phyloP scores from a whole-genome alignment of 148 eudicot species.

The Tetragonia tetragonoides region DNA sequence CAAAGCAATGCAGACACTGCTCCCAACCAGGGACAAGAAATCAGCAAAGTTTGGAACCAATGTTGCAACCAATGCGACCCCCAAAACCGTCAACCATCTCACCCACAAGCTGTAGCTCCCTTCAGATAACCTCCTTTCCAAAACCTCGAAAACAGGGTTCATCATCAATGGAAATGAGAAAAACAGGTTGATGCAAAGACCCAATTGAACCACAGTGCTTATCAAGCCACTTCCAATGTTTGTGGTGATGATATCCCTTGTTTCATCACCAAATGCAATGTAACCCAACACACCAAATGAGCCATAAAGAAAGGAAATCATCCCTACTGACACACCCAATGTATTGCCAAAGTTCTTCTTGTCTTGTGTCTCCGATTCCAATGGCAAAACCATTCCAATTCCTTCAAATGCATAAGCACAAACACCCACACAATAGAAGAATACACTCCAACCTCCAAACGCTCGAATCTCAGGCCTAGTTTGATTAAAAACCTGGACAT shows the following conservation, averaged over 20 bases:
- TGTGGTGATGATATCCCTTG: slow-evolving; percentile 67
- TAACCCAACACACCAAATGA: slow-evolving; percentile 68
- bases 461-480: slow-evolving; percentile 37
- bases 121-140: slow-evolving; percentile 58
- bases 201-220: slow-evolving; percentile 60
- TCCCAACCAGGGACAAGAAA: slow-evolving; percentile 83
- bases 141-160: slow-evolving; percentile 84
- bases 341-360: slow-evolving; percentile 51
- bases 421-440: slow-evolving; percentile 70
- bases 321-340: slow-evolving; percentile 48
- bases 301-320: slow-evolving; percentile 59
- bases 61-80: slow-evolving; percentile 57
- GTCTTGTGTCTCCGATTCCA: slow-evolving; percentile 61
- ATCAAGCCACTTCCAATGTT: slow-evolving; percentile 62
- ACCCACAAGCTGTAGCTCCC: slow-evolving; percentile 66
- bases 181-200: slow-evolving; percentile 68
- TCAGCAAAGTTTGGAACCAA: slow-evolving; percentile 80
- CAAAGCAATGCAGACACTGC: slow-evolving; percentile 68
- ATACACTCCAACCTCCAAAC: slow-evolving; percentile 48
- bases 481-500: slow-evolving; percentile 28
- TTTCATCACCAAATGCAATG: slow-evolving; percentile 66
- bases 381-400: slow-evolving; percentile 70
- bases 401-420: slow-evolving; percentile 80
- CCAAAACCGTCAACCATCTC: slow-evolving; percentile 64
- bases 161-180: slow-evolving; percentile 78